Evolutionary conservation across 78 protist species (phyloP).

Genomic region (Dictyostelium intermedium): DNA sequence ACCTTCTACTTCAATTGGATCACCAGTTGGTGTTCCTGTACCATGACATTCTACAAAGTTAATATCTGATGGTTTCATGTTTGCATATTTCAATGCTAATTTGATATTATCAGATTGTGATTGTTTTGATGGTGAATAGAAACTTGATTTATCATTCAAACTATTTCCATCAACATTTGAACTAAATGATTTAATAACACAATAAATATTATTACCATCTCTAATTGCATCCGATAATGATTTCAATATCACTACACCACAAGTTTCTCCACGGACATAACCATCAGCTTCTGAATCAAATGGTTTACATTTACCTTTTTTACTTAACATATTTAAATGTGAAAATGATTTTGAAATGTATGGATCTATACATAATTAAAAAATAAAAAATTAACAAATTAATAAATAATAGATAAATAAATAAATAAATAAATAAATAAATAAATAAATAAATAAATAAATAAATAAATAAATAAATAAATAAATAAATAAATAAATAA

Average conservation of each 20-base stretch:
- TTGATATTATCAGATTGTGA: slow-evolving; percentile 16
- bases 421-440: no score
- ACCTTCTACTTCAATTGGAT: slow-evolving; percentile 6
- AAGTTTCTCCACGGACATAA: slow-evolving; percentile 88
- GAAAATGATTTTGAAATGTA: neutral
- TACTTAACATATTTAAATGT: slow-evolving; percentile 50
- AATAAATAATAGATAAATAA: no score
- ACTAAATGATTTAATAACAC: slow-evolving; percentile 40
- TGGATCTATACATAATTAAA: slow-evolving; percentile 52
- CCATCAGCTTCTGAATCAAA: slow-evolving; percentile 90
- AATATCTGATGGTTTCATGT: neutral
- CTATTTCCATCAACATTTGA: slow-evolving; percentile 84
- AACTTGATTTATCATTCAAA: neutral
- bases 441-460: no score
- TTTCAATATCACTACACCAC: slow-evolving; percentile 65
- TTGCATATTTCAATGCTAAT: neutral
- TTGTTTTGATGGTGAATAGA: slow-evolving; percentile 3
- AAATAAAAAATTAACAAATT: no score
- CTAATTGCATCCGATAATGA: neutral
- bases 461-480: neutral
- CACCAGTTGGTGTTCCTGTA: slow-evolving; percentile 32
- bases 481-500: neutral
- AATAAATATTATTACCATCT: slow-evolving; percentile 64
- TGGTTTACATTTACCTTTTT: slow-evolving; percentile 76
- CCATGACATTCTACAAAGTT: slow-evolving; percentile 26